These are phyloP conservation scores for Xylaria sp. DNA, from an alignment of 2,329 filamentous ascomycete species.

Conservation along the genomic window DNA sequence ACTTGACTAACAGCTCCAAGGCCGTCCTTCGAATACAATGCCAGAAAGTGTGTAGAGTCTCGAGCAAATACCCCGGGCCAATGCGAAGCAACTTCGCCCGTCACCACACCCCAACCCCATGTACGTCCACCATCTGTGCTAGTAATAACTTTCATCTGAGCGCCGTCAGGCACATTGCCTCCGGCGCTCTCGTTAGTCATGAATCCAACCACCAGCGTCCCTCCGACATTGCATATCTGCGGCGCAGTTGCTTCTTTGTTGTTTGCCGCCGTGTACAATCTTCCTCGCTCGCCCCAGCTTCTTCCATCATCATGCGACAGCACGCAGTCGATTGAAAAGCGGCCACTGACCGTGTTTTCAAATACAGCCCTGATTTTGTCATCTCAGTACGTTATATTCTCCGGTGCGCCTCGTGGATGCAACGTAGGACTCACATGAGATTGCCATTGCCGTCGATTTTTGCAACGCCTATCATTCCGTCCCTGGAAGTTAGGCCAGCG, in stretches of 20 bases:
- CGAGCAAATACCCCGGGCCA: slow-evolving; percentile 42
- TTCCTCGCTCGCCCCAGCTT: slow-evolving; percentile 46
- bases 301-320: slow-evolving; percentile 48
- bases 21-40: slow-evolving; percentile 38
- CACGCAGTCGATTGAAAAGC: slow-evolving; percentile 47
- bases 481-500: slow-evolving; percentile 41
- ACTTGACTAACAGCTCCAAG: slow-evolving; percentile 36
- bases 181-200: slow-evolving; percentile 51
- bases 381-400: background rate
- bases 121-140: slow-evolving; percentile 36
- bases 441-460: slow-evolving; percentile 36
- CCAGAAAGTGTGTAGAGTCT: slow-evolving; percentile 38
- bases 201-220: slow-evolving; percentile 49
- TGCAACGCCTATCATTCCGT: slow-evolving; percentile 54
- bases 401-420: background rate
- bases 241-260: slow-evolving; percentile 48
- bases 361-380: slow-evolving; percentile 45
- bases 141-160: slow-evolving; percentile 42
- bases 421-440: slow-evolving; percentile 41
- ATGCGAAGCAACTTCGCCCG: slow-evolving; percentile 35
- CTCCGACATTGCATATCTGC: slow-evolving; percentile 49
- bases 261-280: slow-evolving; percentile 46
- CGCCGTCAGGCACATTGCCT: slow-evolving; percentile 32
- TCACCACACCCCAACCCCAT: slow-evolving; percentile 38
- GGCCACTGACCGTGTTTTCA: slow-evolving; percentile 45